Conservation (phyloP, 176 grass and related monocot genomes). For the Triticum turgidum region DNA sequence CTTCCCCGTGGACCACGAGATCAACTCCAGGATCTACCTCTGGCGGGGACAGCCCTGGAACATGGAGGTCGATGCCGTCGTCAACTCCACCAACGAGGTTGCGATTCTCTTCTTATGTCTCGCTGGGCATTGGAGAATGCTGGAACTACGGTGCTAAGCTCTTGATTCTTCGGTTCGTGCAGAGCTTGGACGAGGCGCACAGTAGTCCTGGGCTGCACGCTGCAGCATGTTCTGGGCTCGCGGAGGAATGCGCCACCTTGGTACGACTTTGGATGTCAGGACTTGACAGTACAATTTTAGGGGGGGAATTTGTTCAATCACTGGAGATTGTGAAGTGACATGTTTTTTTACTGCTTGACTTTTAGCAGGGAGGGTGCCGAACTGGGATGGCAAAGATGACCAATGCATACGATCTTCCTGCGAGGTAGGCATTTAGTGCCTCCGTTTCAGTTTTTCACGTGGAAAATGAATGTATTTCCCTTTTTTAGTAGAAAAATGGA, state of each 20-base stretch:
- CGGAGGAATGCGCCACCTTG: conserved; percentile 90
- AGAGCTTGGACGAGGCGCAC: conserved; percentile 95
- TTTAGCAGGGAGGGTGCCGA: conserved; percentile 76
- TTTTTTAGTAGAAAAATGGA: not conserved
- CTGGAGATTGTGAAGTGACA: not conserved
- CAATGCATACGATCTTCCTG: conserved; percentile 87
- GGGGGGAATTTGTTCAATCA: not conserved
- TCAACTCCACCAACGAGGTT: conserved; percentile 98
- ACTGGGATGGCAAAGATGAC: conserved; percentile 98
- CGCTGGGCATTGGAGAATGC: not conserved
- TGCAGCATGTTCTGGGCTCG: conserved; percentile 69
- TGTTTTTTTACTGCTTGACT: conserved; percentile 9
- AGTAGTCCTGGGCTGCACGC: conserved; percentile 87
- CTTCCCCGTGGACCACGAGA: conserved; percentile 86
- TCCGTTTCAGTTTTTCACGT: not conserved
- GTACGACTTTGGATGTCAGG: conserved; percentile 37
- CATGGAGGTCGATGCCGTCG: conserved; percentile 88
- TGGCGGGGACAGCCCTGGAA: conserved; percentile 92
- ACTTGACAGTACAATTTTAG: not conserved
- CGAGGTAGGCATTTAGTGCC: conserved; percentile 41
- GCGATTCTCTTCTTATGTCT: not conserved
- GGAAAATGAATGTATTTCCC: not conserved
- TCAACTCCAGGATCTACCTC: conserved; percentile 92
- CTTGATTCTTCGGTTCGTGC: conserved; percentile 10
- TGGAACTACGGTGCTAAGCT: conserved; percentile 15